Evolutionary conservation across 345 rosid species (phyloP).

Genomic region (Populus deltoides): DNA sequence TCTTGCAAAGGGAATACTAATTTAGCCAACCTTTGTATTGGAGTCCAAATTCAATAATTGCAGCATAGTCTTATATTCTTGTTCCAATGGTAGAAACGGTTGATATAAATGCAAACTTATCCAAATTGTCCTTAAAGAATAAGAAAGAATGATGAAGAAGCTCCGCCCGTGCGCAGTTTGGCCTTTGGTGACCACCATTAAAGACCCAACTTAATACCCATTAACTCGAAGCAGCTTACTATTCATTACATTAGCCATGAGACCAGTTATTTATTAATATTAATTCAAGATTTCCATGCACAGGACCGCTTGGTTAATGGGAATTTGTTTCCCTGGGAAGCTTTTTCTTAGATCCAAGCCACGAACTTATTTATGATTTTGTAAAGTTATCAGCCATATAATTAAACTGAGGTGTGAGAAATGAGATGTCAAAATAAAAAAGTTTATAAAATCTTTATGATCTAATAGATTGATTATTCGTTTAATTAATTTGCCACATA

Average conservation of each 20-base stretch:
- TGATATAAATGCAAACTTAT: conserved; percentile 18
- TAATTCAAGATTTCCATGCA: background rate
- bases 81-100: background rate
- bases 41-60: background rate
- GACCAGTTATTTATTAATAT: background rate
- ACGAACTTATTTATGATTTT: too few relatives aligned
- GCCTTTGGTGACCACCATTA: conserved; percentile 28
- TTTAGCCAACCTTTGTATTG: background rate
- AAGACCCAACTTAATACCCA: conserved; percentile 23
- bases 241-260: conserved; percentile 20
- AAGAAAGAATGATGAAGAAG: conserved; percentile 13
- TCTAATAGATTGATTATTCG: too few relatives aligned
- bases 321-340: background rate
- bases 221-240: conserved; percentile 24
- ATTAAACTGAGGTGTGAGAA: too few relatives aligned
- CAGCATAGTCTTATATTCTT: background rate
- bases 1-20: background rate
- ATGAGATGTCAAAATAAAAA: too few relatives aligned
- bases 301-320: background rate
- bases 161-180: conserved; percentile 7
- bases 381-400: too few relatives aligned
- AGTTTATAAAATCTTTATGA: too few relatives aligned
- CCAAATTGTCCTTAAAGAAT: conserved; percentile 5
- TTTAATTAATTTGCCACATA: too few relatives aligned
- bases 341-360: background rate